Evolutionary conservation across 1,284 basidiomycete species (phyloP).

Genomic region (Melampsora americana): DNA sequence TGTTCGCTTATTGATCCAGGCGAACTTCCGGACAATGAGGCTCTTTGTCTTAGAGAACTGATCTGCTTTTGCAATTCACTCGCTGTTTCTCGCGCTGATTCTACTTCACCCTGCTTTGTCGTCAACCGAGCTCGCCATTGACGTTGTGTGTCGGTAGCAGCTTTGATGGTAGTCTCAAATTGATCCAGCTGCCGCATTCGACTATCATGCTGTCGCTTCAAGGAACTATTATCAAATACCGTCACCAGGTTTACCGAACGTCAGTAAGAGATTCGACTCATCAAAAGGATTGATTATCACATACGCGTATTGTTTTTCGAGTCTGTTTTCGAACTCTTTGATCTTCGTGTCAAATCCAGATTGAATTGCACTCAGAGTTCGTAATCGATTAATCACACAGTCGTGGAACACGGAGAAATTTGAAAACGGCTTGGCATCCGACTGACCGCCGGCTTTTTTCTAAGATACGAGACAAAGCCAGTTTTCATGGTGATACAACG

Average conservation of each 20-base stretch:
- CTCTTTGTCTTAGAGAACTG: conserved; percentile 60
- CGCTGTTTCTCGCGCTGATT: conserved; percentile 69
- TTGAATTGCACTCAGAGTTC: conserved; percentile 76
- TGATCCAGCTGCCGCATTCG: conserved; percentile 90
- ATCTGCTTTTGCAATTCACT: conserved; percentile 73
- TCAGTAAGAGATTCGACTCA: not conserved
- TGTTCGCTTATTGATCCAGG: conserved; percentile 62
- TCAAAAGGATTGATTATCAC: conserved; percentile 46
- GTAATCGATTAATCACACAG: conserved; percentile 81
- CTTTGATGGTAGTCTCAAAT: conserved; percentile 82
- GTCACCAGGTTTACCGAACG: not conserved
- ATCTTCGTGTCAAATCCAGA: conserved; percentile 78
- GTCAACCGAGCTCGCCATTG: conserved; percentile 79
- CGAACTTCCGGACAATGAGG: conserved; percentile 53
- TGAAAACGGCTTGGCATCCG: conserved; percentile 82
- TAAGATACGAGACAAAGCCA: conserved; percentile 47
- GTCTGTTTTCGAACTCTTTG: conserved; percentile 73
- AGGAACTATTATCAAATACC: conserved; percentile 58
- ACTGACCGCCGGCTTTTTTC: conserved; percentile 51
- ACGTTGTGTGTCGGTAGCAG: conserved; percentile 75
- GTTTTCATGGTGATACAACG: conserved; percentile 51
- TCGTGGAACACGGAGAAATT: conserved; percentile 90
- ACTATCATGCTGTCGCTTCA: conserved; percentile 81
- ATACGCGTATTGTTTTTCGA: conserved; percentile 65
- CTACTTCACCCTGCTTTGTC: conserved; percentile 81